Conservation (phyloP, 2,329 filamentous ascomycete genomes). For the Aureobasidium mangrovei region DNA sequence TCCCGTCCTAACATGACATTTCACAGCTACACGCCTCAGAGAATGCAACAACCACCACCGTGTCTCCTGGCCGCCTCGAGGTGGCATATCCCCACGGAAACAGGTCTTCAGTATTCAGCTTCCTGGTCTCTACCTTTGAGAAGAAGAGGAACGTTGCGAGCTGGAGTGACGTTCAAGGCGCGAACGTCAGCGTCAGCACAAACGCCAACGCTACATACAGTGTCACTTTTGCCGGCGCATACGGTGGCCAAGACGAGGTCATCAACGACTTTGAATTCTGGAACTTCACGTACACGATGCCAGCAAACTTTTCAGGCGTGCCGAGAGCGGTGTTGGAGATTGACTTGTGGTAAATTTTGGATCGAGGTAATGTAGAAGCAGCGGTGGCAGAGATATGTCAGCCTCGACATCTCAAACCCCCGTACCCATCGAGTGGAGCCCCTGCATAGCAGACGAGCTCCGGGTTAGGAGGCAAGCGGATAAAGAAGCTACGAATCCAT, state of each 20-base stretch:
- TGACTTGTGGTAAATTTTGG: background rate
- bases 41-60: conserved; percentile 33
- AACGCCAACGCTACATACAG: conserved; percentile 35
- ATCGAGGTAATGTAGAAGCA: no score
- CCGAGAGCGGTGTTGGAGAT: background rate
- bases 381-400: background rate
- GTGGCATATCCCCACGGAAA: conserved; percentile 49
- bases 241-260: conserved; percentile 29
- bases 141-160: conserved; percentile 35
- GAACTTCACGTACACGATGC: conserved; percentile 32
- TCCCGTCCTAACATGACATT: background rate
- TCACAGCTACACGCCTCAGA: conserved; percentile 33
- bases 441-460: conserved; percentile 10
- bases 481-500: conserved; percentile 2
- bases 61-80: conserved; percentile 35
- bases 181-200: conserved; percentile 39
- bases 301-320: background rate
- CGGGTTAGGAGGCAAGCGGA: conserved; percentile 1
- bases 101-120: conserved; percentile 40
- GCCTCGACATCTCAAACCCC: conserved; percentile 1
- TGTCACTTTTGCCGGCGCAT: conserved; percentile 37
- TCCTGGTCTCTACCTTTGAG: conserved; percentile 42
- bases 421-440: background rate
- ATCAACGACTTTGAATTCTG: conserved; percentile 37
- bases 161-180: conserved; percentile 43